phyloP scores from a whole-genome alignment of 106 monocot species.

The Allium cepa region DNA sequence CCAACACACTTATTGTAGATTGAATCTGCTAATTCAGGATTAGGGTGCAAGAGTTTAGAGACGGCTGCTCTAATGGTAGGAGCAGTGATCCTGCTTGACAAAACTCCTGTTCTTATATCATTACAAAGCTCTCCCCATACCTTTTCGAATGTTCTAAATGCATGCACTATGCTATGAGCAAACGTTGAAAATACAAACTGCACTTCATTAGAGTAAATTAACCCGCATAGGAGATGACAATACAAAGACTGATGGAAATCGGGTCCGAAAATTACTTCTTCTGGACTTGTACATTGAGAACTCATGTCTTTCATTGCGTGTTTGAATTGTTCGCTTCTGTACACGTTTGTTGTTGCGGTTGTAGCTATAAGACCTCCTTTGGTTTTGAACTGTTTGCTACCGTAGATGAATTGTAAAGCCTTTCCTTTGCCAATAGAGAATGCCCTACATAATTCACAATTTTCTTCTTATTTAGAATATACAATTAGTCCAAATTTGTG shows the following conservation, averaged over 20 bases:
- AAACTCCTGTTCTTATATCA: slow-evolving; percentile 69
- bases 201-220: slow-evolving; percentile 58
- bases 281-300: slow-evolving; percentile 58
- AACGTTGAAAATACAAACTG: slow-evolving; percentile 79
- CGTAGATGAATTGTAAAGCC: slow-evolving; percentile 79
- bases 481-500: too few species aligned
- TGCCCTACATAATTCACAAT: slow-evolving; percentile 33
- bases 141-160: slow-evolving; percentile 82
- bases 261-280: slow-evolving; percentile 75
- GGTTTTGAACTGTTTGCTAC: slow-evolving; percentile 67
- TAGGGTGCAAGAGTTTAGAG: slow-evolving; percentile 47
- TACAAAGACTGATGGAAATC: slow-evolving; percentile 82
- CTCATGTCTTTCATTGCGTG: slow-evolving; percentile 55
- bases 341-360: slow-evolving; percentile 81
- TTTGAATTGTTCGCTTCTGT: slow-evolving; percentile 52
- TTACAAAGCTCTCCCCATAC: slow-evolving; percentile 74
- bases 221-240: slow-evolving; percentile 89
- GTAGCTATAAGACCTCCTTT: slow-evolving; percentile 63
- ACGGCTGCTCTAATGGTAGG: slow-evolving; percentile 62
- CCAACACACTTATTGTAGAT: slow-evolving; percentile 45
- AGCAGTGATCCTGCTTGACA: slow-evolving; percentile 60
- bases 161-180: slow-evolving; percentile 81
- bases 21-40: slow-evolving; percentile 65
- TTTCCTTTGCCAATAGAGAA: slow-evolving; percentile 67
- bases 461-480: neutral